Evolutionary conservation across 2,329 filamentous ascomycete species (phyloP).

Genomic region (Colletotrichum godetiae): DNA sequence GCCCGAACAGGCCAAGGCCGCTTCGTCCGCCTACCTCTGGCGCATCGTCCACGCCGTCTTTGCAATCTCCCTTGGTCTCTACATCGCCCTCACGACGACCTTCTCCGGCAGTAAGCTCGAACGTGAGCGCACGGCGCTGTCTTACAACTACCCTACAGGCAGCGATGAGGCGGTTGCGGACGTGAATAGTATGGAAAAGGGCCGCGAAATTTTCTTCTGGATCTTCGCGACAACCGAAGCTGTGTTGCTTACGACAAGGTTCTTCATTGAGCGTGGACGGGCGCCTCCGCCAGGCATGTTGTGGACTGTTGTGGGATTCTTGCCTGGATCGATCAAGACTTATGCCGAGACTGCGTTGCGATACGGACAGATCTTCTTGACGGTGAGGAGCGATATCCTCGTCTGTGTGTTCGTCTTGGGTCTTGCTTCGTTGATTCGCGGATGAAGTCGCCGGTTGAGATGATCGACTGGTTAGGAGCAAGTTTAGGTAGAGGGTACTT

Average conservation of each 20-base stretch:
- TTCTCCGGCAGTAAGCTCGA: constrained; percentile 75
- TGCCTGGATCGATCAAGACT: constrained; percentile 73
- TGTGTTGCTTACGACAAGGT: constrained; percentile 76
- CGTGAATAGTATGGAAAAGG: constrained; percentile 45
- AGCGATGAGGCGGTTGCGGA: constrained; percentile 42
- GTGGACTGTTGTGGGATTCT: constrained; percentile 70
- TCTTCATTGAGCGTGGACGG: constrained; percentile 73
- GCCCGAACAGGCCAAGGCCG: constrained; percentile 46
- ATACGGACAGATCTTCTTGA: constrained; percentile 78
- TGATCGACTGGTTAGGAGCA: not conserved
- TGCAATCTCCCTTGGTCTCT: constrained; percentile 75
- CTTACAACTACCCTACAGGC: constrained; percentile 42
- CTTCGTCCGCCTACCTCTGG: constrained; percentile 66
- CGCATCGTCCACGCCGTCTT: constrained; percentile 79
- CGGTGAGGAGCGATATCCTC: constrained; percentile 79
- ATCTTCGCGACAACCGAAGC: constrained; percentile 84
- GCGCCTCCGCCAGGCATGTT: constrained; percentile 70
- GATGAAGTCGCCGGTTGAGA: not conserved
- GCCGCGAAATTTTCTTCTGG: constrained; percentile 74
- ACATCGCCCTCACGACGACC: constrained; percentile 74
- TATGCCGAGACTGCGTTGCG: constrained; percentile 71
- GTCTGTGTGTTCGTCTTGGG: constrained; percentile 82
- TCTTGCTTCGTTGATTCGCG: constrained; percentile 59
- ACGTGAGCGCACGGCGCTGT: constrained; percentile 58
- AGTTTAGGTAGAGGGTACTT: not conserved